A percentile compares a stretch with the other conserved stretches of the same genome.
Evolutionary conservation across 164 flowering plant species (phyloP).

Genomic region (Dillenia suffruticosa): DNA sequence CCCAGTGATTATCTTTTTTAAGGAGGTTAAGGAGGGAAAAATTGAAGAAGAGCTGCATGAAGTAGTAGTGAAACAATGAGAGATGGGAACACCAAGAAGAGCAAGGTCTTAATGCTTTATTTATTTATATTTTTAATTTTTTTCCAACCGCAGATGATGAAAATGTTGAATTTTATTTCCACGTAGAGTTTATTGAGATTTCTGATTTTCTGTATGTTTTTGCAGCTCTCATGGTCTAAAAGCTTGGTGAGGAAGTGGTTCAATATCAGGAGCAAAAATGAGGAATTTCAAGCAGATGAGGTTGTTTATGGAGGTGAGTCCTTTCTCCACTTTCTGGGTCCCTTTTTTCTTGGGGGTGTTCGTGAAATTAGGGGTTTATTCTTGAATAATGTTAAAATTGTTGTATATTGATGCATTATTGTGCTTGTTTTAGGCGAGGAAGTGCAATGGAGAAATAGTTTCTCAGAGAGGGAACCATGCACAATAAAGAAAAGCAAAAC

Average conservation of each 20-base stretch:
- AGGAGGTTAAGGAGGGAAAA: conserved; percentile 7
- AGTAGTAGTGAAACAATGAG: conserved; percentile 65
- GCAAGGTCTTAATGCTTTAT: conserved; percentile 56
- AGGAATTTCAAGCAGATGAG: conserved; percentile 72
- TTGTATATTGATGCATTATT: conserved; percentile 8
- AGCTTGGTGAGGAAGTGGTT: conserved; percentile 80
- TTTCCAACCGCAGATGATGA: neutral
- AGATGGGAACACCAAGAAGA: conserved; percentile 83
- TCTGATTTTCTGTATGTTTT: conserved; percentile 12
- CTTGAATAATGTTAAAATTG: neutral
- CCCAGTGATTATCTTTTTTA: conserved; percentile 4
- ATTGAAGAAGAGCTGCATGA: conserved; percentile 44
- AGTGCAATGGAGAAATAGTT: conserved; percentile 69
- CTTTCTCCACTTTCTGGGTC: neutral
- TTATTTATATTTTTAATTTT: conserved; percentile 1
- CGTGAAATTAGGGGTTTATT: conserved; percentile 1
- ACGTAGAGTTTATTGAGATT: neutral
- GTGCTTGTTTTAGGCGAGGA: conserved; percentile 43
- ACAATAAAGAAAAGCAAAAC: conserved; percentile 79
- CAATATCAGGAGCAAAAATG: conserved; percentile 76
- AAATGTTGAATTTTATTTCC: conserved; percentile 1
- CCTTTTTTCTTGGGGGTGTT: neutral
- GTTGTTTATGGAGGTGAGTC: conserved; percentile 46
- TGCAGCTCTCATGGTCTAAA: conserved; percentile 87
- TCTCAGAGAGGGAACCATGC: conserved; percentile 72